These are phyloP conservation scores for Cyclotella atomus DNA, from an alignment of 108 stramenopile species.

Conservation along the genomic window DNA sequence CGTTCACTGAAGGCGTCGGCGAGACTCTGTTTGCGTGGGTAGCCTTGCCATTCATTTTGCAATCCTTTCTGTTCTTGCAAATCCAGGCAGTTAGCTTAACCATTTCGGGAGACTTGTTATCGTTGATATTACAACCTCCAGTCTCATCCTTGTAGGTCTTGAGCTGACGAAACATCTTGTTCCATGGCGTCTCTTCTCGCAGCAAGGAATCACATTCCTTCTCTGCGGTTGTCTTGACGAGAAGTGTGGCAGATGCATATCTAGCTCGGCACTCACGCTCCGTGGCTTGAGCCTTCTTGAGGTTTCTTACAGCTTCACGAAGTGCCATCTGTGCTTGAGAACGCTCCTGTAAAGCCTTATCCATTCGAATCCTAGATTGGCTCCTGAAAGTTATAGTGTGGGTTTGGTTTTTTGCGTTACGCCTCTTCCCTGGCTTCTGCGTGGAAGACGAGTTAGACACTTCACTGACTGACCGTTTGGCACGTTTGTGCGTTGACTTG, in stretches of 20 bases:
- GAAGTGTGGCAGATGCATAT: slow-evolving; percentile 24
- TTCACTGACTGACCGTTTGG: slow-evolving; percentile 15
- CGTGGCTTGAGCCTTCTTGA: slow-evolving; percentile 25
- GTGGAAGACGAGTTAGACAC: slow-evolving; percentile 10
- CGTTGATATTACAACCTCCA: slow-evolving; percentile 46
- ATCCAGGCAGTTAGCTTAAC: slow-evolving; percentile 37
- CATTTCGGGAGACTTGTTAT: slow-evolving; percentile 37
- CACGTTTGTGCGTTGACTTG: background rate
- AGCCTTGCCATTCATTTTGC: slow-evolving; percentile 17
- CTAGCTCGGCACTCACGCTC: slow-evolving; percentile 33
- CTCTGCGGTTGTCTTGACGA: slow-evolving; percentile 34
- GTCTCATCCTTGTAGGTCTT: slow-evolving; percentile 53
- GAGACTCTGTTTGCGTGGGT: background rate
- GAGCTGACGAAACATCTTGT: slow-evolving; percentile 50
- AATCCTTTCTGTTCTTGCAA: slow-evolving; percentile 34
- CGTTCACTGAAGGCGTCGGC: background rate
- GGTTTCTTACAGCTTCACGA: slow-evolving; percentile 33
- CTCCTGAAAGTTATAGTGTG: slow-evolving; percentile 6
- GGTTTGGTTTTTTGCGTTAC: slow-evolving; percentile 2
- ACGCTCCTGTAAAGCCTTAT: slow-evolving; percentile 40
- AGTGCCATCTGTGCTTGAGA: slow-evolving; percentile 39
- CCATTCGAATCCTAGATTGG: slow-evolving; percentile 34
- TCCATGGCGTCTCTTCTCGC: slow-evolving; percentile 49
- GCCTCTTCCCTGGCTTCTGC: slow-evolving; percentile 11
- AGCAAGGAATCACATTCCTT: slow-evolving; percentile 42